phyloP scores from a whole-genome alignment of 495 filamentous ascomycete genomes.

The Tirmania nivea region DNA sequence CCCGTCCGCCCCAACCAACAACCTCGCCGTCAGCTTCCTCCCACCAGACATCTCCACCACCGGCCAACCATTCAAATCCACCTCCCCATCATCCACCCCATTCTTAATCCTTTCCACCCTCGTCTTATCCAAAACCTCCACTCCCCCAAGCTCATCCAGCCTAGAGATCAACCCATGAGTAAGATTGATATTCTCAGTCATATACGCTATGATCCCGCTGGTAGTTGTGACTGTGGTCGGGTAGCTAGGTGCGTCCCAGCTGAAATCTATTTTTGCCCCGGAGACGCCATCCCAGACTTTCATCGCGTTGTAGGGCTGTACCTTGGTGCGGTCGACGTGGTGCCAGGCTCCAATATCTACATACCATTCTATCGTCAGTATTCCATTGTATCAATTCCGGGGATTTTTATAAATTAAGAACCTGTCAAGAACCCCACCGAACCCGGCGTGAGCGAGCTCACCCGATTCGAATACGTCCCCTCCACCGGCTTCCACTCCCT shows the following conservation, averaged over 20 bases:
- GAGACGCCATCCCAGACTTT: conserved; percentile 84
- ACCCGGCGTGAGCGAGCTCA: conserved; percentile 76
- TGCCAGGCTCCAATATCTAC: conserved; percentile 61
- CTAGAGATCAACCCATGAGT: conserved; percentile 50
- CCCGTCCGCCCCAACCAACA: conserved; percentile 85
- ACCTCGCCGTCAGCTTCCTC: conserved; percentile 46
- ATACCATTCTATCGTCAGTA: not conserved
- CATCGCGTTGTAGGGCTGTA: conserved; percentile 83
- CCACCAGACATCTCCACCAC: conserved; percentile 43
- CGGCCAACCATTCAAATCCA: conserved; percentile 73
- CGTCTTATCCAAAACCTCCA: conserved; percentile 50
- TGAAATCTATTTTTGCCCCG: conserved; percentile 69
- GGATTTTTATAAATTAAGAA: no score
- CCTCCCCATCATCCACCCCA: conserved; percentile 42
- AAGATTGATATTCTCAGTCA: conserved; percentile 87
- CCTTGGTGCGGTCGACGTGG: conserved; percentile 43
- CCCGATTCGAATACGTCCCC: conserved; percentile 69
- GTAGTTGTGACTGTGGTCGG: not conserved
- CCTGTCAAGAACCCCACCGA: conserved; percentile 44
- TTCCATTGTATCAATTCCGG: conserved; percentile 1
- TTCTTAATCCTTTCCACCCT: conserved; percentile 56
- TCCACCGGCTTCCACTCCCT: conserved; percentile 41
- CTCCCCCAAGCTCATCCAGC: conserved; percentile 42
- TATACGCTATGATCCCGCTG: conserved; percentile 55
- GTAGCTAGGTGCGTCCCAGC: conserved; percentile 36